Conservation (phyloP, 2,329 filamentous ascomycete species). For the Exophiala xenobiotica region DNA sequence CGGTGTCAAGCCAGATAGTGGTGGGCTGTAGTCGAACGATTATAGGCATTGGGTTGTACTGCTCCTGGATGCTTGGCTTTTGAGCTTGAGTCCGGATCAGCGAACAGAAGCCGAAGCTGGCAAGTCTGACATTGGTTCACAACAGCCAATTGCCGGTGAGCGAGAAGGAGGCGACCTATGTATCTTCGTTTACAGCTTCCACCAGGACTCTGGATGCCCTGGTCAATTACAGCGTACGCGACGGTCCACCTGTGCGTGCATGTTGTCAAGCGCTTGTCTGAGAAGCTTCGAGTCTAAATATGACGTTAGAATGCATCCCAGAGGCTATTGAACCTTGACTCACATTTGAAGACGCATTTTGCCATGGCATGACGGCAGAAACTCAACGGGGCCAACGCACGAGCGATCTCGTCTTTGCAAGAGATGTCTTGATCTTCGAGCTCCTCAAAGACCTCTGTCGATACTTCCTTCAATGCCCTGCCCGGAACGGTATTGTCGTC, state of each 20-base stretch:
- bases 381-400: not conserved
- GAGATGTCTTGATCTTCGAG: constrained; percentile 1
- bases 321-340: not conserved
- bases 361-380: not conserved
- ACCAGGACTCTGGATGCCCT: not conserved
- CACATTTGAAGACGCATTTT: not conserved
- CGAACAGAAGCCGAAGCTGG: too few relatives aligned
- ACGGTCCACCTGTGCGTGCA: not conserved
- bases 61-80: too few relatives aligned
- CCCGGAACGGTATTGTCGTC: not conserved
- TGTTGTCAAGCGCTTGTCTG: not conserved
- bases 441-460: not conserved
- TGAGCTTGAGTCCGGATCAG: too few relatives aligned
- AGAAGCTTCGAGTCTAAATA: not conserved
- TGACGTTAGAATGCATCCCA: not conserved
- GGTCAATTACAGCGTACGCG: not conserved
- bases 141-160: not conserved
- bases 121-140: not conserved
- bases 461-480: not conserved
- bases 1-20: too few relatives aligned
- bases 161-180: not conserved
- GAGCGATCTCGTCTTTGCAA: not conserved
- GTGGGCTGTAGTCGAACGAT: too few relatives aligned
- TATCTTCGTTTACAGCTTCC: not conserved
- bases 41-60: too few relatives aligned